Percentiles rank a stretch among this genome's conserved stretches.
Evolutionary conservation across 495 filamentous ascomycete species (phyloP).

Genomic region (Trichocladium antarcticum): DNA sequence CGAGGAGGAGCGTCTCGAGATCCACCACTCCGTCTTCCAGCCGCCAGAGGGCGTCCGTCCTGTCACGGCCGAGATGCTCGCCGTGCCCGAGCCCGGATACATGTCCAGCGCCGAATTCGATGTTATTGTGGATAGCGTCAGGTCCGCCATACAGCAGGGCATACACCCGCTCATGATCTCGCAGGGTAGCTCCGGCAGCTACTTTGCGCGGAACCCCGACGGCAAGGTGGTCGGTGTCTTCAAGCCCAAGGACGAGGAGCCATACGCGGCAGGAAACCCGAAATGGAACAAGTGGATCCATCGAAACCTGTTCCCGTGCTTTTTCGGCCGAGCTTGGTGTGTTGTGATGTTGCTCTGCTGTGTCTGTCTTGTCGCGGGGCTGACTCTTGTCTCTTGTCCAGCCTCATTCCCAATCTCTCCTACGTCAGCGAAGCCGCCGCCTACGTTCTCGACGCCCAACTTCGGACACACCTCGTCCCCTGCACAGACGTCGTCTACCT

Average conservation of each 20-base stretch:
- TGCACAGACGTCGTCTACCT: constrained; percentile 92
- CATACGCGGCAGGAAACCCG: constrained; percentile 82
- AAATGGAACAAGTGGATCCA: constrained; percentile 98
- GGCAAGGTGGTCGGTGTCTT: constrained; percentile 96
- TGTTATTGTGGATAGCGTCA: constrained; percentile 78
- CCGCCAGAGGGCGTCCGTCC: constrained; percentile 74
- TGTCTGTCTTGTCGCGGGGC: constrained; percentile 5
- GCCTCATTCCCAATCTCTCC: constrained; percentile 93
- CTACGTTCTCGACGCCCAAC: constrained; percentile 81
- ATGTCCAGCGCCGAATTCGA: constrained; percentile 77
- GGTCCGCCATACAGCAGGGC: constrained; percentile 77
- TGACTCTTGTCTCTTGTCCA: constrained; percentile 17
- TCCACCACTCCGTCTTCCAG: constrained; percentile 94
- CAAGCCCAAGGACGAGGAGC: constrained; percentile 98
- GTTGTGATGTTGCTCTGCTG: constrained; percentile 1
- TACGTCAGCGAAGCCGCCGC: constrained; percentile 97
- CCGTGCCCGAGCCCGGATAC: constrained; percentile 39
- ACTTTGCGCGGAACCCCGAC: constrained; percentile 85
- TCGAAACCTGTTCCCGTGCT: constrained; percentile 89
- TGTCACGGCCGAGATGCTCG: constrained; percentile 62
- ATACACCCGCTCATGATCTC: constrained; percentile 92
- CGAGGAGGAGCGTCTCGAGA: constrained; percentile 80
- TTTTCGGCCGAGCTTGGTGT: constrained; percentile 82
- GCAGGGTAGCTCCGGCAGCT: constrained; percentile 93
- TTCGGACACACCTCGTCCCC: constrained; percentile 85